Evolutionary conservation across 2,329 filamentous ascomycete species (phyloP), one percentile per base, ranked within the genome.

Genomic region (Penicillium sp.): DNA sequence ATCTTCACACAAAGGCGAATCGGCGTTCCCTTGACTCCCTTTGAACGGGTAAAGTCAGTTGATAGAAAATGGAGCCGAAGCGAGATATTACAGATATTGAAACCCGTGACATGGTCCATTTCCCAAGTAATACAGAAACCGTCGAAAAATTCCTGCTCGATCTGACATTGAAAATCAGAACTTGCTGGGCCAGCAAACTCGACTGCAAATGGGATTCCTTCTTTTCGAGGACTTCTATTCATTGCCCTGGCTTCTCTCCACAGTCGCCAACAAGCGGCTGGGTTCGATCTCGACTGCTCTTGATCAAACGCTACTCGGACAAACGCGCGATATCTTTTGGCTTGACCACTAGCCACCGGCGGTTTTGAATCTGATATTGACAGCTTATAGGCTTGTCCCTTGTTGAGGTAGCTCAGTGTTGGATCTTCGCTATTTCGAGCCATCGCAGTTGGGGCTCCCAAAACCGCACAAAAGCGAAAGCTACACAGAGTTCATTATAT

Each of bases 51-150:
- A 71, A 97, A 97, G 69, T 97, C 92, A 15, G 92, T 97, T 1
- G 92, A 97, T 0, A 97, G 80, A 69, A 97, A 97, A 77, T 97
- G 97, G 81, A 97, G 96, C 42, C 92, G 89, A n/a, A 96, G 89
- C 9, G 90, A 88, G 55, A 97, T 84, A 52, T 85, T 89, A 70
- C 90, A 92, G 66, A 95, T 90, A 5, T 86, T 82, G 70, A 3
- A 75, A 0, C 85, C 84, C 51, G 86, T 86, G 44, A 57, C 54
- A 51, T 82, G 72, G 4, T 85, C 85, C 0, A 90, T 88, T 0
- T 86, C 89, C 92, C 92, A 97, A 6, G 86, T 83, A 4, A 96
- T 90, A 2, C 87, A 92, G 70, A 97, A 96, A 0, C 92, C 92
- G 67, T 97, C 92, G 62, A 96, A 96, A 0, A 90, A 95, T 1